Conservation (phyloP, 208 protist genomes). For the Lotmaria passim region DNA sequence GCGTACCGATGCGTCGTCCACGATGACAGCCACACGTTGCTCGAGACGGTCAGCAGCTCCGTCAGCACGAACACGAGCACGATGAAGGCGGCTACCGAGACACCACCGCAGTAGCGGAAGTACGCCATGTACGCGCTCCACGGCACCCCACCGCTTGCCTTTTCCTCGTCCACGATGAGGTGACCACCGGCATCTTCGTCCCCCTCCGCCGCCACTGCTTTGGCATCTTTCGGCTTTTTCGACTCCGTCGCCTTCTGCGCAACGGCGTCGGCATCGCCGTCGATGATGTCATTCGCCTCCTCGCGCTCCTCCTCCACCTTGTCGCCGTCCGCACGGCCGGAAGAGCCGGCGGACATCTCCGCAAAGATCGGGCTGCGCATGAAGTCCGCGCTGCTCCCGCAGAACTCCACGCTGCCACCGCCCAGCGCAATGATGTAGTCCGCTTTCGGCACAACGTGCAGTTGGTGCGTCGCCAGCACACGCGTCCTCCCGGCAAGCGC, state of each 20-base stretch:
- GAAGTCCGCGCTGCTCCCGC: conserved; percentile 32
- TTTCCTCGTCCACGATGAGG: conserved; percentile 64
- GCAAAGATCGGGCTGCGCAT: conserved; percentile 39
- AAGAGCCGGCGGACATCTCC: conserved; percentile 21
- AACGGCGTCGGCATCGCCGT: background rate
- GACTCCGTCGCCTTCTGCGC: background rate
- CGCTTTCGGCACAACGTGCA: conserved; percentile 76
- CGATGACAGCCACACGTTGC: conserved; percentile 63
- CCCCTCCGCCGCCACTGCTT: background rate
- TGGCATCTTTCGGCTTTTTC: too few species aligned
- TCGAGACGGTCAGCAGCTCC: conserved; percentile 48
- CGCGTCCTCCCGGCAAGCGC: conserved; percentile 70
- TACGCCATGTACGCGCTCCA: conserved; percentile 66
- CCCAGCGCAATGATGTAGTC: conserved; percentile 87
- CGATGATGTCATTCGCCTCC: background rate
- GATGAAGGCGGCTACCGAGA: conserved; percentile 9
- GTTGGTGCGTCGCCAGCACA: conserved; percentile 91
- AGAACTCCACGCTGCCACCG: conserved; percentile 42
- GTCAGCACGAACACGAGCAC: conserved; percentile 54
- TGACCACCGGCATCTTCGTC: background rate
- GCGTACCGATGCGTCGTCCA: conserved; percentile 50
- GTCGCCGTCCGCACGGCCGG: background rate
- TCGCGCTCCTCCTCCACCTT: background rate
- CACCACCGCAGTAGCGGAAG: conserved; percentile 52
- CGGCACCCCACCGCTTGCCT: conserved; percentile 55